phyloP scores from a whole-genome alignment of 2,329 filamentous ascomycete genomes.

The Bipolaris bicolor region DNA sequence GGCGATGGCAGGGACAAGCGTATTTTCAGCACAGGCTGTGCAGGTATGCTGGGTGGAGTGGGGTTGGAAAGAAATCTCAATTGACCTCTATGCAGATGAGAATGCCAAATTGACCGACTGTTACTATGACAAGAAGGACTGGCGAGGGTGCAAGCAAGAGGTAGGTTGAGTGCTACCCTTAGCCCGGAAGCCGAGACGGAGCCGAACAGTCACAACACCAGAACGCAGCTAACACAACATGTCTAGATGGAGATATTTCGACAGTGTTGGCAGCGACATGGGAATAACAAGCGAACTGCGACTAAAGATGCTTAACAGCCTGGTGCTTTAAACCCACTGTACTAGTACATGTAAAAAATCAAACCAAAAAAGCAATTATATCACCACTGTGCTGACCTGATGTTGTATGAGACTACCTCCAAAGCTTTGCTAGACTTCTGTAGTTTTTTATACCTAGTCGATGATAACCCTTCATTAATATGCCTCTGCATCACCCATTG shows the following conservation, averaged over 20 bases:
- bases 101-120: conserved; percentile 93
- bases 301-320: conserved; percentile 68
- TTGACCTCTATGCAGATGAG: conserved; percentile 65
- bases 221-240: not conserved
- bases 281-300: conserved; percentile 82
- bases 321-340: not conserved
- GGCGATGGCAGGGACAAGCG: conserved; percentile 79
- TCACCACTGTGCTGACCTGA: not conserved
- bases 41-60: conserved; percentile 64
- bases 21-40: conserved; percentile 94
- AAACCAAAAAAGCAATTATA: not conserved
- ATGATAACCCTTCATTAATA: not conserved
- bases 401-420: not conserved
- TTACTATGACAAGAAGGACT: conserved; percentile 95
- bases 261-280: conserved; percentile 88
- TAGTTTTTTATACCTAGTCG: not conserved
- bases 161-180: conserved; percentile 59
- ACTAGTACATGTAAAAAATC: not conserved
- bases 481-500: not conserved
- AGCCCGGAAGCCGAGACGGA: conserved; percentile 34
- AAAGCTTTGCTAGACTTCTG: not conserved
- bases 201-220: conserved; percentile 8
- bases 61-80: not conserved
- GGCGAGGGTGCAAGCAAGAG: conserved; percentile 86
- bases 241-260: conserved; percentile 85